Base-by-base conservation (phyloP, 2,329 filamentous ascomycete species). In the Penicillium sp. region DNA sequence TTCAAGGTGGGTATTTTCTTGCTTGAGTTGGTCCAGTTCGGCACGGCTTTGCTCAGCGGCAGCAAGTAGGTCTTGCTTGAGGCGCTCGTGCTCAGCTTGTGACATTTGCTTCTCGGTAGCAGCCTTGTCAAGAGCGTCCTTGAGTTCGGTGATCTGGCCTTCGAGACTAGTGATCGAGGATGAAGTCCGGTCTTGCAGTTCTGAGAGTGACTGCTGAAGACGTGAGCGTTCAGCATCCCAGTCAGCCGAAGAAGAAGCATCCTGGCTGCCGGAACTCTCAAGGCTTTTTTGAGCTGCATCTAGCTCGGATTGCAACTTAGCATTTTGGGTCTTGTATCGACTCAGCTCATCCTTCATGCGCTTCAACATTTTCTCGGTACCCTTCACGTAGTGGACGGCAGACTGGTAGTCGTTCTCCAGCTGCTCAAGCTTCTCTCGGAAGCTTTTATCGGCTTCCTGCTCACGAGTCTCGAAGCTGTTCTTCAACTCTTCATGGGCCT, bases 331-430 rank as follows among this genome's bases (percentile, higher is more conserved):
- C 78, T 97, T 97, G 73, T 95, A 93, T 50, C 90, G 88, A 46
- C 87, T 80, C n/a, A 99, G 78, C 72, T 99, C 93, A 64, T 96
- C 90, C 75, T 97, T 97, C 79, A 99, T 92, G 70, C 95, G 92
- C 72, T 93, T 91, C 41, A 99, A 81, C 90, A 99, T 96, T 80
- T 96, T 97, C 72, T 99, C 93, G 1, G 93, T 97, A 50, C 93
- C 93, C 72, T 95, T 95, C 59, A 99, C 89, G 65, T 99, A 99
- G 71, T 96, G 93, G 41, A 97, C 91, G 13, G 93, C 92, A 35
- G 93, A 95, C 70, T 96, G 90, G 68, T 99, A 96, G 69, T 99
- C 93, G 66, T 91, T 95, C 72, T 97, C 91, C 28, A 99, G 82
- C 66, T 95, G 91, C 51, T 89, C 82, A 44, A 99, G 79, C 70